phyloP scores from a whole-genome alignment of 2,329 filamentous ascomycete species.

The Pseudocercospora fijiensis region DNA sequence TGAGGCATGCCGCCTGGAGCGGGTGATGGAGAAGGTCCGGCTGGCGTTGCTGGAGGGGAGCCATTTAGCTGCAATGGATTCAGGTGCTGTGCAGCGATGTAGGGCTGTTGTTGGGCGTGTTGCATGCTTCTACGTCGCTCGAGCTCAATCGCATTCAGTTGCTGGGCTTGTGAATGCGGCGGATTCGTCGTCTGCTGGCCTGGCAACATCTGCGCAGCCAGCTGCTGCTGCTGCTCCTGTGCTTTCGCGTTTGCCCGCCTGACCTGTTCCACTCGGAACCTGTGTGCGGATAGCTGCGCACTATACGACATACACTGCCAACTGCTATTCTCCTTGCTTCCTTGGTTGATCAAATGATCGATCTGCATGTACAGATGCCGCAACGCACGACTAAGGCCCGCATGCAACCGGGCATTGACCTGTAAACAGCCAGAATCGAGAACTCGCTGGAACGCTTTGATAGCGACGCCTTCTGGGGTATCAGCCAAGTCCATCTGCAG shows the following conservation, averaged over 20 bases:
- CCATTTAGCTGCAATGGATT: slow-evolving; percentile 26
- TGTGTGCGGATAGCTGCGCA: slow-evolving; percentile 35
- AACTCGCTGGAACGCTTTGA: slow-evolving; percentile 36
- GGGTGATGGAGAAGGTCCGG: slow-evolving; percentile 12
- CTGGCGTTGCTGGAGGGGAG: slow-evolving; percentile 9
- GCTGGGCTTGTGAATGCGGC: slow-evolving; percentile 13
- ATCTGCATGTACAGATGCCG: slow-evolving; percentile 38
- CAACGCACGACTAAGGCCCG: slow-evolving; percentile 30
- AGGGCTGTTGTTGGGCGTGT: slow-evolving; percentile 25
- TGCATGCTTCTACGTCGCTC: slow-evolving; percentile 27
- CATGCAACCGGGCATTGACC: slow-evolving; percentile 31
- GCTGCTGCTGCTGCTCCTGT: slow-evolving; percentile 24
- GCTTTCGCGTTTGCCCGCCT: slow-evolving; percentile 26
- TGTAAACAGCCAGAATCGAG: slow-evolving; percentile 35
- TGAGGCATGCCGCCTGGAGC: background rate
- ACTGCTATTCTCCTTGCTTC: slow-evolving; percentile 21
- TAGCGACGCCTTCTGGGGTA: slow-evolving; percentile 35
- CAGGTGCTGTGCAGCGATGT: slow-evolving; percentile 17
- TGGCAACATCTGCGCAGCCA: slow-evolving; percentile 28
- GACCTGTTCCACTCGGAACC: slow-evolving; percentile 26
- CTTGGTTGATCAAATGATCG: slow-evolving; percentile 37
- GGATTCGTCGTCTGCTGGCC: slow-evolving; percentile 11
- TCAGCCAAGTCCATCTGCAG: slow-evolving; percentile 29
- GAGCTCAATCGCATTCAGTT: slow-evolving; percentile 28
- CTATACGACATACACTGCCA: slow-evolving; percentile 37